Evolutionary conservation across 2,329 filamentous ascomycete genomes (phyloP).

Genomic region (Alternaria viburni): DNA sequence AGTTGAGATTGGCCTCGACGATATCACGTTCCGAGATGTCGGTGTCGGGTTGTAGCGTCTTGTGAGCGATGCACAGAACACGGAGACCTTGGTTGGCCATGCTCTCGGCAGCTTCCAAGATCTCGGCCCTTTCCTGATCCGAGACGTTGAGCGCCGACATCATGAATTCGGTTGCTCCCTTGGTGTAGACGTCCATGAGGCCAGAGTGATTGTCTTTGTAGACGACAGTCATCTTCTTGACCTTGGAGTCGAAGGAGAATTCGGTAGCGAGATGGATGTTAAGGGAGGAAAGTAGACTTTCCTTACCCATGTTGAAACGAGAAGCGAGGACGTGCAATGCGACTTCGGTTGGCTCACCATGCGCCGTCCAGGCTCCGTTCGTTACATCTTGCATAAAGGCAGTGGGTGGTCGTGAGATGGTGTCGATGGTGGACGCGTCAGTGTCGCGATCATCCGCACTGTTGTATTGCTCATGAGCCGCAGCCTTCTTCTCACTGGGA

Average conservation of each 20-base stretch:
- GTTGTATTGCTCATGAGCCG: constrained; percentile 30
- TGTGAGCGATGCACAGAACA: constrained; percentile 48
- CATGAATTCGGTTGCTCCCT: constrained; percentile 49
- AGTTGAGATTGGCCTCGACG: constrained; percentile 72
- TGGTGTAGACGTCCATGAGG: constrained; percentile 46
- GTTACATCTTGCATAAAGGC: constrained; percentile 24
- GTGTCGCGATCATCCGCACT: constrained; percentile 42
- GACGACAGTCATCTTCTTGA: constrained; percentile 51
- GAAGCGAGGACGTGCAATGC: constrained; percentile 49
- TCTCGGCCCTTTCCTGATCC: constrained; percentile 32
- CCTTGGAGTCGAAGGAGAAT: constrained; percentile 49
- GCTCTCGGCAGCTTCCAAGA: constrained; percentile 24
- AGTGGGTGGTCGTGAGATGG: constrained; percentile 38
- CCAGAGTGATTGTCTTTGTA: constrained; percentile 41
- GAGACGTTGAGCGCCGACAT: constrained; percentile 40
- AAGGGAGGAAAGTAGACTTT: constrained; percentile 33
- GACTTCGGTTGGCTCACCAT: constrained; percentile 49
- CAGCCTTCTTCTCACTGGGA: constrained; percentile 60
- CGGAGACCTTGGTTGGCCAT: constrained; percentile 50
- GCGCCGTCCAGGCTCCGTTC: constrained; percentile 40
- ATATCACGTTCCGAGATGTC: constrained; percentile 58
- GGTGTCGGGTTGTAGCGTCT: constrained; percentile 32
- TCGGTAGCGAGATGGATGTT: constrained; percentile 44
- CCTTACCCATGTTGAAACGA: constrained; percentile 47
- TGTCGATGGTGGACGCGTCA: constrained; percentile 40